Base-by-base conservation (phyloP, 208 protist genomes). In the Leishmania aethiopica region DNA sequence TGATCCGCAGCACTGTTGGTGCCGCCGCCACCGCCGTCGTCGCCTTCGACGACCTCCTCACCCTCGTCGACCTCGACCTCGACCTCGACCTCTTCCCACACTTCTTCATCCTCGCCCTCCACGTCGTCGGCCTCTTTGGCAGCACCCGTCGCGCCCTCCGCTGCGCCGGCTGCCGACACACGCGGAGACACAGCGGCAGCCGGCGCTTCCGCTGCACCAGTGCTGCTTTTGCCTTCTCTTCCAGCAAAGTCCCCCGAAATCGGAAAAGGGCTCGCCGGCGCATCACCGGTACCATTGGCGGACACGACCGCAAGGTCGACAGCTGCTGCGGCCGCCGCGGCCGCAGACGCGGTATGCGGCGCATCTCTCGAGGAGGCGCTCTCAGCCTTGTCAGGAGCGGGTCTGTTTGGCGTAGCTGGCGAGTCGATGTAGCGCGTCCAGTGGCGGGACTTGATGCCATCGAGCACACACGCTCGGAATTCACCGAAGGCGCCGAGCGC, bases 401-500 rank as follows among this genome's bases (percentile, higher is more conserved):
- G n/a, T 11, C n/a, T 74, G 22, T 74, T 28, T 35, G 70, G 25
- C 70, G 70, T 32, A 74, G 70, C 35, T 51, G 70, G 42, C 28
- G 75, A 17, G 75, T 72, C 53, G 17, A 86, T 37, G 75, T 80
- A 86, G 55, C 57, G 28, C 17, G 69, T 76, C 83, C 83, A 86
- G 83, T 83, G 72, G 37, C 83, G 83, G 35, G 78, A 79, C 40
- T 83, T 79, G 64, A 59, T 40, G 22, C 47, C 75, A 32, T 77
- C 81, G 71, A 89, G 64, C 45, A 89, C 86, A 40, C 81, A 85
- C 8, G 86, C 86, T 45, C 67, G 73, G 47, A 83, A 81, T 53
- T 85, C 82, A n/a, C 64, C 78, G 25, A 75, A 71, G 8, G 76
- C 78, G 45, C 60, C 60, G 47, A 82, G 77, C 5, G 77, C 62